phyloP scores from a whole-genome alignment of 371 early-diverging fungal genomes.

The Actinomucor elegans region DNA sequence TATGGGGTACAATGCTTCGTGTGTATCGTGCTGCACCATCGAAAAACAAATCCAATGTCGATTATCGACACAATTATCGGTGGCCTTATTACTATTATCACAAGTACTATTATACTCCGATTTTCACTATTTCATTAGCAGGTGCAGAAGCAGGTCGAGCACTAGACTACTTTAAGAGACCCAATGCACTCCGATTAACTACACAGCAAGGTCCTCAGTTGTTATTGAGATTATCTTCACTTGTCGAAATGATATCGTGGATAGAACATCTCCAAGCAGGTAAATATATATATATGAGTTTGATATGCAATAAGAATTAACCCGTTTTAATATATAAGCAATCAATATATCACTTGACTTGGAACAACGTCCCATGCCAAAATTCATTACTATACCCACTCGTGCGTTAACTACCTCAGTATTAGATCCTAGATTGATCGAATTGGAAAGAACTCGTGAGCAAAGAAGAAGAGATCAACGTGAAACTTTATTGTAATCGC shows the following conservation, averaged over 20 bases:
- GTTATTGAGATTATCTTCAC: slow-evolving; percentile 31
- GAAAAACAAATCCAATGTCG: not conserved
- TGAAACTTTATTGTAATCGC: slow-evolving; percentile 38
- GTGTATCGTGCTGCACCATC: slow-evolving; percentile 39
- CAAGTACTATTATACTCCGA: slow-evolving; percentile 32
- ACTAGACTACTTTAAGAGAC: slow-evolving; percentile 44
- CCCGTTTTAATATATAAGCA: slow-evolving; percentile 14
- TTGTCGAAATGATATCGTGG: slow-evolving; percentile 50
- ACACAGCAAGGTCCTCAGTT: slow-evolving; percentile 44
- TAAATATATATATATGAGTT: slow-evolving; percentile 5
- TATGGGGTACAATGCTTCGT: slow-evolving; percentile 46
- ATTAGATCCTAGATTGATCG: slow-evolving; percentile 24
- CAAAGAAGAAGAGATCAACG: slow-evolving; percentile 37
- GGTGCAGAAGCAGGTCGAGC: slow-evolving; percentile 47
- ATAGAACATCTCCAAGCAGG: slow-evolving; percentile 52
- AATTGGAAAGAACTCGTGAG: slow-evolving; percentile 35
- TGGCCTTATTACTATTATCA: slow-evolving; percentile 29
- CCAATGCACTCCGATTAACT: slow-evolving; percentile 36
- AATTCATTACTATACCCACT: slow-evolving; percentile 43
- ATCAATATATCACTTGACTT: slow-evolving; percentile 48
- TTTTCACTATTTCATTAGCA: slow-evolving; percentile 31
- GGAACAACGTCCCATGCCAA: slow-evolving; percentile 48
- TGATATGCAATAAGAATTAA: not conserved
- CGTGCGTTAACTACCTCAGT: slow-evolving; percentile 18
- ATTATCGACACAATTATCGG: slow-evolving; percentile 7